Evolutionary conservation across 2,329 filamentous ascomycete genomes (phyloP).

Genomic region (Endocalyx cinctus): DNA sequence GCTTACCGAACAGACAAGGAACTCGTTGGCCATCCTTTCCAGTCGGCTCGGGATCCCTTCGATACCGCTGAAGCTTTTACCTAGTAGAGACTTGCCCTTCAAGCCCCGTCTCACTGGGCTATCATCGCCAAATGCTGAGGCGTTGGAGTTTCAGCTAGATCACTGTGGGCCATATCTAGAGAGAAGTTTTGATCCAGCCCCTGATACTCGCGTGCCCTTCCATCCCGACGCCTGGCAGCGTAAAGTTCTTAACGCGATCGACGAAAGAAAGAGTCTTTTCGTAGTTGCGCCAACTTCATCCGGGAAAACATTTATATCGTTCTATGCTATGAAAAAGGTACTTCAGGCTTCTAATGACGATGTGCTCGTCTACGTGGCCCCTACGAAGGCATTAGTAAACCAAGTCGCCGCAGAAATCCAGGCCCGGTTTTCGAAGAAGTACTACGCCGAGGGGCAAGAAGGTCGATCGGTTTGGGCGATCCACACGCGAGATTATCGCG

Average conservation of each 20-base stretch:
- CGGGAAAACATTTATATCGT: conserved; percentile 80
- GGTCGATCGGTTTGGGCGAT: conserved; percentile 74
- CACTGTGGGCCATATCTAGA: conserved; percentile 72
- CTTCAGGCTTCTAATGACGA: conserved; percentile 64
- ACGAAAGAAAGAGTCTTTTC: conserved; percentile 64
- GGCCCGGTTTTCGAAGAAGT: conserved; percentile 66
- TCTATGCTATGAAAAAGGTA: conserved; percentile 78
- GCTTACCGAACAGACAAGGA: too few species aligned
- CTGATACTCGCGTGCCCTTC: conserved; percentile 66
- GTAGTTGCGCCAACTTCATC: conserved; percentile 75
- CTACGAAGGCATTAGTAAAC: conserved; percentile 78
- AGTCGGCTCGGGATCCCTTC: too few species aligned
- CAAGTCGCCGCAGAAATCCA: conserved; percentile 78
- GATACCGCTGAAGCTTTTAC: too few species aligned
- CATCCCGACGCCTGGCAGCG: conserved; percentile 74
- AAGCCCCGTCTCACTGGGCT: too few species aligned
- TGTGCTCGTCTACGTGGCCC: conserved; percentile 73
- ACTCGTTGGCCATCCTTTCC: too few species aligned
- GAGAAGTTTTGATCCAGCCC: conserved; percentile 63
- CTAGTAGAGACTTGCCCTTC: too few species aligned
- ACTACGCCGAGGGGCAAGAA: conserved; percentile 49
- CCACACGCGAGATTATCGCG: conserved; percentile 68
- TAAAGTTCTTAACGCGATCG: conserved; percentile 67
- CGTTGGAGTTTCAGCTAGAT: conserved; percentile 62
- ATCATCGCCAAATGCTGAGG: too few species aligned